Evolutionary conservation across 2,329 filamentous ascomycete genomes (phyloP).

Genomic region (Colletotrichum sp.): DNA sequence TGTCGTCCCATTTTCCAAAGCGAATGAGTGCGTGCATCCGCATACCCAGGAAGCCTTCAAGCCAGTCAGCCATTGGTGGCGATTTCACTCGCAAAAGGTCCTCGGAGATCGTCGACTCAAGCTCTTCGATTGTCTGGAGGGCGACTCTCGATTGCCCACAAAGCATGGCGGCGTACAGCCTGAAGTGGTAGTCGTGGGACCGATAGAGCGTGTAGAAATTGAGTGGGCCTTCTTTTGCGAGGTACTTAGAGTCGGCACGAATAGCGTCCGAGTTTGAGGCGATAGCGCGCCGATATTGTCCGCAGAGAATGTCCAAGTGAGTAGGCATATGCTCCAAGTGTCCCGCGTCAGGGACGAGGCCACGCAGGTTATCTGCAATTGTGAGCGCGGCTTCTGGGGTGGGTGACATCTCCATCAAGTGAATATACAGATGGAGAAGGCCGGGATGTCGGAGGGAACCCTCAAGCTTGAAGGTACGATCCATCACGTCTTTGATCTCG

Average conservation of each 20-base stretch:
- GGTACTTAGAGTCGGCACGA: slow-evolving; percentile 69
- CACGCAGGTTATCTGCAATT: slow-evolving; percentile 66
- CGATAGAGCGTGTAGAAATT: slow-evolving; percentile 83
- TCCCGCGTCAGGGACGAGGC: slow-evolving; percentile 70
- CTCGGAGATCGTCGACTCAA: slow-evolving; percentile 69
- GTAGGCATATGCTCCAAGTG: slow-evolving; percentile 80
- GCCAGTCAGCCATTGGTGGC: slow-evolving; percentile 80
- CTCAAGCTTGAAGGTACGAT: slow-evolving; percentile 53
- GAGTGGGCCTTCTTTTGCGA: slow-evolving; percentile 60
- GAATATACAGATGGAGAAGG: slow-evolving; percentile 76
- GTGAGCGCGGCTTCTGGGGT: slow-evolving; percentile 67
- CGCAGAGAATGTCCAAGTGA: slow-evolving; percentile 76
- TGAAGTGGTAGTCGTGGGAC: slow-evolving; percentile 76
- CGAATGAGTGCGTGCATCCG: slow-evolving; percentile 73
- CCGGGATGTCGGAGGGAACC: slow-evolving; percentile 67
- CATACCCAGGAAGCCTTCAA: slow-evolving; percentile 74
- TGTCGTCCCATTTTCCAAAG: slow-evolving; percentile 75
- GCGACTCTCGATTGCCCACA: slow-evolving; percentile 68
- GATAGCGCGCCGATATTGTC: slow-evolving; percentile 72
- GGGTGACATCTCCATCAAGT: slow-evolving; percentile 78
- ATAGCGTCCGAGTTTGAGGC: slow-evolving; percentile 71
- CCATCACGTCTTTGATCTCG: slow-evolving; percentile 35
- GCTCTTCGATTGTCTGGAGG: slow-evolving; percentile 60
- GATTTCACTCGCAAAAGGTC: slow-evolving; percentile 67
- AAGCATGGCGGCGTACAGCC: slow-evolving; percentile 81